Conservation (phyloP, 306 rosid genomes). For the Quercus parvula region DNA sequence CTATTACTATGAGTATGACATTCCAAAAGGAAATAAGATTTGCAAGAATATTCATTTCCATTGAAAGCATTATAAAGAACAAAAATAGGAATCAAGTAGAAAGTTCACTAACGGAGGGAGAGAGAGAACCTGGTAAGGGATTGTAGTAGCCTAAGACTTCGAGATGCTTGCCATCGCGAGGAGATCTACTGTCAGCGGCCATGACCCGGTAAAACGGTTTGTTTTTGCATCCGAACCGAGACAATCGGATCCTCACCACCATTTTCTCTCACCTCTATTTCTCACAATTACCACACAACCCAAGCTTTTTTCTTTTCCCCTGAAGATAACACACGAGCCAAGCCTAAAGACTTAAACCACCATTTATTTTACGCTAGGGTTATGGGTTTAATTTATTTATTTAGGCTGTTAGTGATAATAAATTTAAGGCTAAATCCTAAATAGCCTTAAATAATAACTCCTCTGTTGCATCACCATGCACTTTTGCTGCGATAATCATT, state of each 20-base stretch:
- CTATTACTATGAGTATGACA: neutral
- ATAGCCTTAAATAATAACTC: too few species aligned
- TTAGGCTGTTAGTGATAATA: too few species aligned
- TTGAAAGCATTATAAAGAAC: neutral
- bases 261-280: slow-evolving; percentile 23
- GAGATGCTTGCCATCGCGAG: slow-evolving; percentile 90
- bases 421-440: too few species aligned
- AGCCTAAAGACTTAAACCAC: too few species aligned
- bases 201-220: slow-evolving; percentile 86
- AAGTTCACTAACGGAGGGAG: neutral
- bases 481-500: fast-evolving
- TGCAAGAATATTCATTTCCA: neutral
- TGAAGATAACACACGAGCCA: too few species aligned
- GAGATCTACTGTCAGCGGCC: slow-evolving; percentile 92
- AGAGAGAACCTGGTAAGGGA: slow-evolving; percentile 69
- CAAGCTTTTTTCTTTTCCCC: too few species aligned
- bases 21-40: neutral
- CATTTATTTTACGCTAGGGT: too few species aligned
- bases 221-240: slow-evolving; percentile 83
- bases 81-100: neutral
- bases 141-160: slow-evolving; percentile 87
- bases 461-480: too few species aligned
- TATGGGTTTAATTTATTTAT: too few species aligned
- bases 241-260: slow-evolving; percentile 85
- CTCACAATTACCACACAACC: neutral